Evolutionary conservation across 164 flowering plant genomes (phyloP).

Genomic region (Liquidambar formosana): DNA sequence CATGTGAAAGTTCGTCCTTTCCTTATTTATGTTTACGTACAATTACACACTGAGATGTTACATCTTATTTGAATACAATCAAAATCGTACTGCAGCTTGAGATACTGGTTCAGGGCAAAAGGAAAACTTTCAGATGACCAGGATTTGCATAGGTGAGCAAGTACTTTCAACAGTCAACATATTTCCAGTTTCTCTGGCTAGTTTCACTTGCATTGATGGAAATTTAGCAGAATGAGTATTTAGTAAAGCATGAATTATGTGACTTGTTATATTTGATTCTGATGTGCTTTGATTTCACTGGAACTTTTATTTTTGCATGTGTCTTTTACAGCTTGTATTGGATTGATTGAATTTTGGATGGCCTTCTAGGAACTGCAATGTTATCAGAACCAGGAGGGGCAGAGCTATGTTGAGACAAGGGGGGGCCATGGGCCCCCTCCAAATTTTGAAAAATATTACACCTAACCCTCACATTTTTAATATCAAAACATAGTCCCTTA

Average conservation of each 20-base stretch:
- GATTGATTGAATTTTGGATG: no score
- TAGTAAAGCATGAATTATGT: not conserved
- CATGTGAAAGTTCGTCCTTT: not conserved
- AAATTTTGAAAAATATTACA: no score
- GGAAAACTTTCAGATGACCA: conserved; percentile 95
- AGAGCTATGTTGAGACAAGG: no score
- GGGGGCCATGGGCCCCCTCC: no score
- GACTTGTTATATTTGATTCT: not conserved
- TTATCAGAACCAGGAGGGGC: no score
- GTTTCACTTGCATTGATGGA: not conserved
- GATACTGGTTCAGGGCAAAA: conserved; percentile 85
- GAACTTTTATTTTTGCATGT: no score
- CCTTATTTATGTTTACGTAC: not conserved
- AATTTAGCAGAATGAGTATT: not conserved
- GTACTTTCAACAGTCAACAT: not conserved
- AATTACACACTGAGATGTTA: not conserved
- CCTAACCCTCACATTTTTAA: no score
- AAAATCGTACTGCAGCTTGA: conserved; percentile 51
- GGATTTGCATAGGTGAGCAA: conserved; percentile 82
- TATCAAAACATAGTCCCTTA: no score
- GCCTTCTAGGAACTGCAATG: no score
- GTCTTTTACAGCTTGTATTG: no score
- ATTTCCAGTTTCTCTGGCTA: not conserved
- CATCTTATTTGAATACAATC: conserved; percentile 6
- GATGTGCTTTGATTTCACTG: no score